Base-by-base conservation (phyloP, 805 yeast species). In the Soucietia sequanensis region DNA sequence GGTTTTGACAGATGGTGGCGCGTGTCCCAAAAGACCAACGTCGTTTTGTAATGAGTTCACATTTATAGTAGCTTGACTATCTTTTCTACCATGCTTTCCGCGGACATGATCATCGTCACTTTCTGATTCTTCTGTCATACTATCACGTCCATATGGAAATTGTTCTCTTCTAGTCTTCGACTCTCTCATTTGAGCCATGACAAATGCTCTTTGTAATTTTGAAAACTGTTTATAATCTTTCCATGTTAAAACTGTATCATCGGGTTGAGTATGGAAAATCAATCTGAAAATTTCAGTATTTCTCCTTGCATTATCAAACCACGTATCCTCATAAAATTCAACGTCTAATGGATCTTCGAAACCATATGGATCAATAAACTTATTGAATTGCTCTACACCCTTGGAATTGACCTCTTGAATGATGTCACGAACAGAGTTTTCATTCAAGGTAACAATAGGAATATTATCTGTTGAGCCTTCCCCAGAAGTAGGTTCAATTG, bases 211-310 rank as follows among this genome's bases (percentile, higher is more conserved):
- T 32, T 69, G 70, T 46, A 84, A 59, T 40, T 75, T 78, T 39
- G 79, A 72, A 54, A 70, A 84, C 18, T 74, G 79, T 55, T 86
- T 90, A 58, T 88, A 93, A 37, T 88, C 95, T 37, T 75, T 75
- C 99, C 99, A 93, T 0, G 89, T 75, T 16, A 71, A 71, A n/a
- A 91, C 98, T 5, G 78, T 70, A 56, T 91, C 88, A 59, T 93
- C 99, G 0, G 99, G 99, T 54, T 95, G 99, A 42, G 87, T 80
- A 44, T 90, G 90, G 72, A 93, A 93, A 1, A 93, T 85, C 57
- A 83, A 69, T 41, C 96, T 72, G 64, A 76, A 93, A 2, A 95
- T 65, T 39, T 76, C 70, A 0, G 98, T 88, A 52, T 93, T 93
- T 48, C 90, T 72, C 34, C 83, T 66, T 0, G 99, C 97, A 49